Percentiles rank a stretch among this genome's conserved stretches.
These are phyloP conservation scores for Przewalskia tangutica DNA, from an alignment of 257 asterid species.

Conservation along the genomic window DNA sequence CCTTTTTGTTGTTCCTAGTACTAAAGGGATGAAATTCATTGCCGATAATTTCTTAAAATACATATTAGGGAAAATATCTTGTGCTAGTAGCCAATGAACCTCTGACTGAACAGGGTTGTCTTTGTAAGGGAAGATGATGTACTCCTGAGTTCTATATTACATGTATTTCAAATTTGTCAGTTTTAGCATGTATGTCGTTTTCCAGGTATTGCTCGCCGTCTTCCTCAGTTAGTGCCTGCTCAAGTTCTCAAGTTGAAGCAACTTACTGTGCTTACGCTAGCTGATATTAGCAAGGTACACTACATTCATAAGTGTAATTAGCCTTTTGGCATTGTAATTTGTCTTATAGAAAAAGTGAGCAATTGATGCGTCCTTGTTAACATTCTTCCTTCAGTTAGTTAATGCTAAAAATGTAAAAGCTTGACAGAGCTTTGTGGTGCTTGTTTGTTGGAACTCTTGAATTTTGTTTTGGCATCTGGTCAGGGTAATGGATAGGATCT, in stretches of 20 bases:
- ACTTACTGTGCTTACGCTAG: conserved; percentile 84
- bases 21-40: not conserved
- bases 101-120: not conserved
- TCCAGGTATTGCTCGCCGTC: conserved; percentile 48
- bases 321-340: not conserved
- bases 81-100: not conserved
- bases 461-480: not conserved
- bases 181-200: conserved; percentile 3
- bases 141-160: not conserved
- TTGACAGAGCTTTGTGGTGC: not conserved
- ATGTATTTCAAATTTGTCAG: not conserved
- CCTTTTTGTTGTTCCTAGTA: not conserved
- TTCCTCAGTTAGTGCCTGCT: conserved; percentile 68
- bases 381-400: not conserved
- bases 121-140: not conserved
- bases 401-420: not conserved
- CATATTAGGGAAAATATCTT: not conserved
- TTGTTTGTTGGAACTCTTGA: not conserved
- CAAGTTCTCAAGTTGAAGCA: conserved; percentile 95
- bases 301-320: not conserved
- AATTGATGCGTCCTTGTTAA: not conserved
- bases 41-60: not conserved
- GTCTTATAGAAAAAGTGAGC: not conserved
- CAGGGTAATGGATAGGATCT: not conserved
- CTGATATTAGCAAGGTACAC: conserved; percentile 80